Evolutionary conservation across 495 filamentous ascomycete genomes (phyloP), one percentile per base, ranked within the genome.

Genomic region (Tetracladium setigerum): DNA sequence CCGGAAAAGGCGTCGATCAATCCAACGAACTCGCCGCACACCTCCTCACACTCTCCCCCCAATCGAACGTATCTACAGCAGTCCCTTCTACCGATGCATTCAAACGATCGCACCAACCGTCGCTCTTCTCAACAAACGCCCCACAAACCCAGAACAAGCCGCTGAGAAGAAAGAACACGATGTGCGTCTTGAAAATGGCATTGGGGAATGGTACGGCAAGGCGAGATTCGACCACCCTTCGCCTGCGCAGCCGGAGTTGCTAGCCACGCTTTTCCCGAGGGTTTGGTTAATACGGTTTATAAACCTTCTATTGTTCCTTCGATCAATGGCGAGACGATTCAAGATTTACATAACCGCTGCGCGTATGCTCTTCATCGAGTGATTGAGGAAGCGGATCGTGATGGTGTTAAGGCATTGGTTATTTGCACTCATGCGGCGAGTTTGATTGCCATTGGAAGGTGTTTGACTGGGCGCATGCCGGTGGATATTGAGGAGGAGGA

Each of bases 401-500:
- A 78, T 37, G 74, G 76, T 30, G 64, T 69, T 6, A 83, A 78
- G 40, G 70, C 87, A 0, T 68, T 96, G 13, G 52, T 95, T 17
- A 74, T 98, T 12, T 95, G 86, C 62, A 82, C 87, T n/a, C 92
- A 98, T 68, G 92, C 91, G 0, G 92, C 92, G 16, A 74, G 79
- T 12, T 71, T 95, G 56, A 94, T 98, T 57, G 84, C 84, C 5
- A 81, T 89, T 45, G 92, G 89, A 2, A 74, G 92, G 11, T 78
- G 73, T 5, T 67, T 98, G 53, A 95, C 88, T 12, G 87, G 86
- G 0, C 46, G 58, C 3, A 84, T 89, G 80, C 88, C 88, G 0
- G 72, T 75, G 8, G 79, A 84, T 62, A 57, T 71, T 32, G 73
- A 69, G 6, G 73, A 71, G 50, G 82, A 89, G 47, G 92, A 97